Evolutionary conservation across 2,329 filamentous ascomycete species (phyloP).

Genomic region (Coniella vitis): DNA sequence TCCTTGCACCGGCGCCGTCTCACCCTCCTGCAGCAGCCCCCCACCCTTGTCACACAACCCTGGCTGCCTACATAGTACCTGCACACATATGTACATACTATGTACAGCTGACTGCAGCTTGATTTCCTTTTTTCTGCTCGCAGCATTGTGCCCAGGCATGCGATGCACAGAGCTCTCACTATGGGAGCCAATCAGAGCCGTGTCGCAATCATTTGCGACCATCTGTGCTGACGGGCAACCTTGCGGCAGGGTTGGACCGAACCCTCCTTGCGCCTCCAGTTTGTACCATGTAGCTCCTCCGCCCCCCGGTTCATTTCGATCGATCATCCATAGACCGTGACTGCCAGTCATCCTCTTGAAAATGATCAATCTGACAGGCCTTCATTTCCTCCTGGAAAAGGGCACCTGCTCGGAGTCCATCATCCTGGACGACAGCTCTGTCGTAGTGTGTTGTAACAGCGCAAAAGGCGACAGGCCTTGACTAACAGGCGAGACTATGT

Average conservation of each 20-base stretch:
- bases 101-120: conserved; percentile 9
- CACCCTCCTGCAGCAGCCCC: conserved; percentile 8
- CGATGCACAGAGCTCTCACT: not conserved
- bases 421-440: too few relatives aligned
- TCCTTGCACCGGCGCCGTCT: conserved; percentile 12
- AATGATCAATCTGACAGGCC: not conserved
- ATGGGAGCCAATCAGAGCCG: conserved; percentile 8
- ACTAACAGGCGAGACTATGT: too few relatives aligned
- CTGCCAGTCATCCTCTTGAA: not conserved
- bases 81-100: not conserved
- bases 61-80: not conserved
- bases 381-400: too few relatives aligned
- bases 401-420: too few relatives aligned
- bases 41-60: conserved; percentile 4
- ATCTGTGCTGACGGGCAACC: conserved; percentile 3
- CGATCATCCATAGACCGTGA: not conserved
- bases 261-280: too few relatives aligned
- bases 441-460: too few relatives aligned
- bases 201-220: conserved; percentile 1
- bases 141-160: conserved; percentile 2
- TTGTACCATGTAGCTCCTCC: not conserved
- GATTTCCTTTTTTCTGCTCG: not conserved
- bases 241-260: too few relatives aligned
- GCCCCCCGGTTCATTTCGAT: not conserved
- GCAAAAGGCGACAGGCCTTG: too few relatives aligned